Evolutionary conservation across 805 yeast species (phyloP).

Genomic region (Ogataea paradorogensis): DNA sequence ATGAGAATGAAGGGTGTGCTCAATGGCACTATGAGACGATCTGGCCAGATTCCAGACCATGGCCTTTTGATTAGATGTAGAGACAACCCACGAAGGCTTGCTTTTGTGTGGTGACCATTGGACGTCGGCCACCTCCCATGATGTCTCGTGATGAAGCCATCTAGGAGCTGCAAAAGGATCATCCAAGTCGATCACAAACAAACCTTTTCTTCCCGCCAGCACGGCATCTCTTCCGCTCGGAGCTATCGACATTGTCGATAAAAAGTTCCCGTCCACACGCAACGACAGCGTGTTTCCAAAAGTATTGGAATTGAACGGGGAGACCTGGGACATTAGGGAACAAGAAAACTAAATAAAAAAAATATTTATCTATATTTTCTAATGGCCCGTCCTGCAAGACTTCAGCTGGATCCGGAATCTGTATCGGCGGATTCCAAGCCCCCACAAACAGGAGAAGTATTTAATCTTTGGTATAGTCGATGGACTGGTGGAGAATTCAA

Average conservation of each 20-base stretch:
- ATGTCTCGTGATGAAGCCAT: conserved; percentile 85
- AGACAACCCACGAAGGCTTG: conserved; percentile 87
- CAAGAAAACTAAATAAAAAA: neutral
- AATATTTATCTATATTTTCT: neutral
- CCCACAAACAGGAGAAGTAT: conserved; percentile 74
- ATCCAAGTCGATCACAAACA: conserved; percentile 86
- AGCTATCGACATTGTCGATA: conserved; percentile 73
- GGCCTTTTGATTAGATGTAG: conserved; percentile 94
- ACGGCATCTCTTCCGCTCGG: conserved; percentile 94
- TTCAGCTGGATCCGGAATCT: conserved; percentile 66
- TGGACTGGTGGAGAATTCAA: conserved; percentile 79
- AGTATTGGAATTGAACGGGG: conserved; percentile 48
- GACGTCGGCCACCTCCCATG: conserved; percentile 99
- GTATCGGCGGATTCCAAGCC: conserved; percentile 59
- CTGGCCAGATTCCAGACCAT: conserved; percentile 88
- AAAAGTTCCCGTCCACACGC: conserved; percentile 91
- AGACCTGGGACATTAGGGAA: conserved; percentile 6
- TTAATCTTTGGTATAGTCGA: conserved; percentile 83
- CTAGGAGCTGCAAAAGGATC: conserved; percentile 95
- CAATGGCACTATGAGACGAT: conserved; percentile 63
- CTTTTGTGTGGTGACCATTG: conserved; percentile 95
- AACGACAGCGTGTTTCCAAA: conserved; percentile 80
- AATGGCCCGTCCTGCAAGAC: conserved; percentile 53
- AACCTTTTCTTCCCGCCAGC: conserved; percentile 79
- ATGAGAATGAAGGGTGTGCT: conserved; percentile 85